phyloP scores from a whole-genome alignment of 768 basidiomycete genomes.

The Amanita pseudoporphyria region DNA sequence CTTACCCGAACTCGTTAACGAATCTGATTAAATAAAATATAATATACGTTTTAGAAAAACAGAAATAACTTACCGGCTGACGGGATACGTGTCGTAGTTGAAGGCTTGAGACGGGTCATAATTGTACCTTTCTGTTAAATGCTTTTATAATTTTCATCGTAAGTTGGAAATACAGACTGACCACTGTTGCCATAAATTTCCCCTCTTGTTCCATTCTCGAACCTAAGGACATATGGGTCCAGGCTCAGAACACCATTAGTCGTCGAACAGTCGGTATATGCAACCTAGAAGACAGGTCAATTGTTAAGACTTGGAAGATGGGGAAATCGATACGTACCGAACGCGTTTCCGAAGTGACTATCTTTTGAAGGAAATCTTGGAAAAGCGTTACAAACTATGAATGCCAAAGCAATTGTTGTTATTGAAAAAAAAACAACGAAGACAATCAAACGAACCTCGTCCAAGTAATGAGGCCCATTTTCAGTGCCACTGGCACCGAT shows the following conservation, averaged over 20 bases:
- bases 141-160: too few species aligned
- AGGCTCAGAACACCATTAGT: constrained; percentile 47
- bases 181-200: constrained; percentile 48
- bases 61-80: constrained; percentile 26
- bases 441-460: constrained; percentile 28
- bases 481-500: constrained; percentile 23
- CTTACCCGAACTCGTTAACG: constrained; percentile 50
- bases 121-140: constrained; percentile 48
- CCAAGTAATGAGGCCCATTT: constrained; percentile 38
- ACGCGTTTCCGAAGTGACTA: constrained; percentile 38
- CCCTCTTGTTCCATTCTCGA: constrained; percentile 39
- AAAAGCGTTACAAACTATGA: constrained; percentile 46
- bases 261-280: constrained; percentile 53
- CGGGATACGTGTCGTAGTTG: constrained; percentile 43
- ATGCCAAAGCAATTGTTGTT: neutral
- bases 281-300: constrained; percentile 24
- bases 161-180: constrained; percentile 14
- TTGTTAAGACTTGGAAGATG: neutral
- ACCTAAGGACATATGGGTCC: constrained; percentile 42
- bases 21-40: constrained; percentile 24
- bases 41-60: too few species aligned
- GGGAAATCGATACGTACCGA: constrained; percentile 24
- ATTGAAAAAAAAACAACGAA: neutral
- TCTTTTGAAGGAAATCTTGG: constrained; percentile 39
- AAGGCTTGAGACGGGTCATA: constrained; percentile 45